A percentile compares a stretch with the other conserved stretches of the same genome.
Conservation (phyloP, 2,329 filamentous ascomycete genomes). For the Periconia sp. region DNA sequence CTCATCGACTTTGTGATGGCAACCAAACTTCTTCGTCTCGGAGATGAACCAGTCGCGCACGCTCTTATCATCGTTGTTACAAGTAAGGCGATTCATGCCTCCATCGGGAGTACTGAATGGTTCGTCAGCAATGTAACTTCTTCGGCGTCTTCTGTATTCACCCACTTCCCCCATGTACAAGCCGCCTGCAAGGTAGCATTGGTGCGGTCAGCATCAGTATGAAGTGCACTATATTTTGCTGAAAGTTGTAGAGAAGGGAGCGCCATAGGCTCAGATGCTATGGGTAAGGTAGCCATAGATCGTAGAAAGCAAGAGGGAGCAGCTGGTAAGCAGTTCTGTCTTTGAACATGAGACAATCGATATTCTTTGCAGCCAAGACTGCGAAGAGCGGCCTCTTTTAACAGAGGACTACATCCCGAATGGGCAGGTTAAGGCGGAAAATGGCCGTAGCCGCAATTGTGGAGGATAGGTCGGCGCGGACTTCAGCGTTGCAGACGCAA, state of each 20-base stretch:
- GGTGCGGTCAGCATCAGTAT: constrained; percentile 11
- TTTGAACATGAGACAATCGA: no score
- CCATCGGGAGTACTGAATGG: constrained; percentile 8
- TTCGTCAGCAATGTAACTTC: neutral
- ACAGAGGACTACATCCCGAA: neutral
- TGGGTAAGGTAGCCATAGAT: constrained; percentile 7
- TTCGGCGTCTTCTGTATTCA: neutral
- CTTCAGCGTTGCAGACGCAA: no score
- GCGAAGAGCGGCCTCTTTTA: neutral
- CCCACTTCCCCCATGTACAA: constrained; percentile 17
- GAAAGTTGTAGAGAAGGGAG: constrained; percentile 9
- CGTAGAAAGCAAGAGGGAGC: no score
- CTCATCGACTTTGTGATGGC: constrained; percentile 17
- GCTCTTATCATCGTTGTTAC: constrained; percentile 18
- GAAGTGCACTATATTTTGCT: constrained; percentile 13
- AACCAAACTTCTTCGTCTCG: constrained; percentile 16
- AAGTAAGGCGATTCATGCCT: constrained; percentile 17
- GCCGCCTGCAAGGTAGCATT: constrained; percentile 15
- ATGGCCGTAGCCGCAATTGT: no score
- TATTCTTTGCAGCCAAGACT: neutral
- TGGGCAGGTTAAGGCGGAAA: constrained; percentile 1
- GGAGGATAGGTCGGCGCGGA: no score
- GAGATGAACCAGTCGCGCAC: constrained; percentile 18
- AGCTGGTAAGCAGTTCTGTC: no score
- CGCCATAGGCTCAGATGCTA: constrained; percentile 3